A percentile compares a stretch with the other conserved stretches of the same genome.
Evolutionary conservation across 495 filamentous ascomycete species (phyloP).

Genomic region (Schizothecium vesticola): DNA sequence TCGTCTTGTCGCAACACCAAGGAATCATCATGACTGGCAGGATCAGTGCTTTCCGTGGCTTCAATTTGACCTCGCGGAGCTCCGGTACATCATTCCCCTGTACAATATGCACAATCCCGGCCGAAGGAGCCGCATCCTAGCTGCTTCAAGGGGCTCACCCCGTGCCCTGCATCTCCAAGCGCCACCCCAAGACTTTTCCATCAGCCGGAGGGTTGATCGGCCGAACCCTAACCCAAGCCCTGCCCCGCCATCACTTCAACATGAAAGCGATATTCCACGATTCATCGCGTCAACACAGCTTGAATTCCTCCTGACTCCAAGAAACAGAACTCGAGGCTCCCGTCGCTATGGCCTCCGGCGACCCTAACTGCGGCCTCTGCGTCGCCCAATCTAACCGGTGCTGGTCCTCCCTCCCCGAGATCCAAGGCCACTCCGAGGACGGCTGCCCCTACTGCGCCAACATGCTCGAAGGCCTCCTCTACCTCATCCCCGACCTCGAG

Average conservation of each 20-base stretch:
- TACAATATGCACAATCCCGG: neutral
- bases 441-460: slow-evolving; percentile 6
- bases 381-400: neutral
- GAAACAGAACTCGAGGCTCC: neutral
- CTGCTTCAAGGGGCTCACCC: neutral
- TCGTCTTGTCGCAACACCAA: neutral
- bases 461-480: slow-evolving; percentile 1
- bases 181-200: neutral
- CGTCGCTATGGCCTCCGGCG: neutral
- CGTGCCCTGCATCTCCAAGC: neutral
- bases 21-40: neutral
- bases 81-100: neutral
- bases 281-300: neutral
- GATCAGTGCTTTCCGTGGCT: neutral
- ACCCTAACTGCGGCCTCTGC: slow-evolving; percentile 6
- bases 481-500: slow-evolving; percentile 2
- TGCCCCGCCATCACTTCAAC: neutral
- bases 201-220: neutral
- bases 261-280: neutral
- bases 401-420: slow-evolving; percentile 1
- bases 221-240: neutral
- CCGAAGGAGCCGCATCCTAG: neutral
- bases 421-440: neutral
- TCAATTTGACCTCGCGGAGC: neutral
- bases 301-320: neutral